phyloP scores from a whole-genome alignment of 2,329 filamentous ascomycete species.

The Neofusicoccum kwambonambiense region DNA sequence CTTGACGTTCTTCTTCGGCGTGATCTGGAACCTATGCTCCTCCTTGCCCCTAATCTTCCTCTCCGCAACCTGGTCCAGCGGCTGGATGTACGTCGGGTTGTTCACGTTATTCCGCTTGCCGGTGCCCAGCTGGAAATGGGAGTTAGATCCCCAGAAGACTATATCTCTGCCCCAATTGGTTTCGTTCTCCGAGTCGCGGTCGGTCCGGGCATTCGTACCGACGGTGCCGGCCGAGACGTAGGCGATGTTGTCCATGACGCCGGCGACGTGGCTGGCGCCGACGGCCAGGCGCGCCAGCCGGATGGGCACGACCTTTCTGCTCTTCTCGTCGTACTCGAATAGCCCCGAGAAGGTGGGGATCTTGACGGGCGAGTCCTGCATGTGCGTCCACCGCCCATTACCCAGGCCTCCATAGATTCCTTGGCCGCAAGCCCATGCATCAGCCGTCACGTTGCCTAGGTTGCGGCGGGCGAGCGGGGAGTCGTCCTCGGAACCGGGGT shows the following conservation, averaged over 20 bases:
- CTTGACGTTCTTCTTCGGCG: slow-evolving; percentile 69
- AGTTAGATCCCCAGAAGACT: slow-evolving; percentile 92
- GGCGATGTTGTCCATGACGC: slow-evolving; percentile 79
- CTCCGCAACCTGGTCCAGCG: slow-evolving; percentile 66
- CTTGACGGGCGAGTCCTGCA: slow-evolving; percentile 74
- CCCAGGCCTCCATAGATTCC: slow-evolving; percentile 83
- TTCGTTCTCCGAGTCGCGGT: slow-evolving; percentile 56
- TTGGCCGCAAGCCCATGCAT: slow-evolving; percentile 83
- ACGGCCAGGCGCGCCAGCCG: slow-evolving; percentile 70
- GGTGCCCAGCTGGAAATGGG: slow-evolving; percentile 88
- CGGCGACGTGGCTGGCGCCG: slow-evolving; percentile 77
- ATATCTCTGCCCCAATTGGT: slow-evolving; percentile 88
- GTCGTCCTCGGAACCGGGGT: slow-evolving; percentile 36
- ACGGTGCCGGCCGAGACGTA: slow-evolving; percentile 56
- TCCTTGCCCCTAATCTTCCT: slow-evolving; percentile 62
- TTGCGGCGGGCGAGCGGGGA: slow-evolving; percentile 31
- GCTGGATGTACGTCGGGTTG: slow-evolving; percentile 74
- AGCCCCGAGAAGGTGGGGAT: slow-evolving; percentile 80
- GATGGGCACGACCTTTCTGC: slow-evolving; percentile 70
- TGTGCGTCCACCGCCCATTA: slow-evolving; percentile 85
- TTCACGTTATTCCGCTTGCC: slow-evolving; percentile 81
- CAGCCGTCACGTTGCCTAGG: slow-evolving; percentile 62
- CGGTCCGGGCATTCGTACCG: slow-evolving; percentile 34
- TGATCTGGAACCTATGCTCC: slow-evolving; percentile 75
- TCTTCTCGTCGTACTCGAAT: slow-evolving; percentile 80